These are phyloP conservation scores for Ophiostoma australiae DNA, from an alignment of 2,329 filamentous ascomycete genomes.

Conservation along the genomic window DNA sequence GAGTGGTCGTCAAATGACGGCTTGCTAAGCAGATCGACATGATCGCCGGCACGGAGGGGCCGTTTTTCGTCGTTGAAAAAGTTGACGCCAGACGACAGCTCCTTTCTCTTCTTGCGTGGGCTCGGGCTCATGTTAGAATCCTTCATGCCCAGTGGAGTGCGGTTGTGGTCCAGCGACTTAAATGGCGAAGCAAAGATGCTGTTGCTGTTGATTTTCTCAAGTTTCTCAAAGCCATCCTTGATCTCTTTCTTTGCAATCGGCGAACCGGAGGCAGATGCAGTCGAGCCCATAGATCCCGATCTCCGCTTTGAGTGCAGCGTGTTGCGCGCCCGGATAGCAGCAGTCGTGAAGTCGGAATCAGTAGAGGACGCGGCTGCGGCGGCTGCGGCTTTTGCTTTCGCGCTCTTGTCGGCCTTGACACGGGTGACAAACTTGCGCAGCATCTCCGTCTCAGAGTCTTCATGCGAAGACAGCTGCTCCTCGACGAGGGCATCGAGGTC, in stretches of 20 bases:
- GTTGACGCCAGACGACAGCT: slow-evolving; percentile 19
- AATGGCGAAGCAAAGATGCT: slow-evolving; percentile 18
- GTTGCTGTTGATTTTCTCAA: background rate
- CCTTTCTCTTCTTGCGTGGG: slow-evolving; percentile 39
- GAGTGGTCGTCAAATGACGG: slow-evolving; percentile 30
- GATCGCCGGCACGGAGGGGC: background rate
- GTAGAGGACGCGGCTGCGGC: slow-evolving; percentile 18
- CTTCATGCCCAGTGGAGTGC: slow-evolving; percentile 35
- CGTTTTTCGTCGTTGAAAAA: slow-evolving; percentile 13
- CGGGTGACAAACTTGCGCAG: slow-evolving; percentile 37
- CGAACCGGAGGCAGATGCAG: slow-evolving; percentile 33
- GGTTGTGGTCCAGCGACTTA: slow-evolving; percentile 20
- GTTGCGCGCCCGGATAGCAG: slow-evolving; percentile 18
- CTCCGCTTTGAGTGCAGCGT: slow-evolving; percentile 27
- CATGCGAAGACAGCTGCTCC: slow-evolving; percentile 27
- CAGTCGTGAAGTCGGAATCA: background rate
- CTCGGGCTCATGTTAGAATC: slow-evolving; percentile 38
- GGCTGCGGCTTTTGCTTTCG: slow-evolving; percentile 32
- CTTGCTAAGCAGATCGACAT: slow-evolving; percentile 28
- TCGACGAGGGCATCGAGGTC: slow-evolving; percentile 18
- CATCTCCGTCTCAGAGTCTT: slow-evolving; percentile 36
- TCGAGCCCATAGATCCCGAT: slow-evolving; percentile 31
- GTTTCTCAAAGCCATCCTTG: background rate
- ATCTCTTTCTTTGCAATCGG: slow-evolving; percentile 30
- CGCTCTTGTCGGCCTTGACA: slow-evolving; percentile 35